A percentile compares a stretch with the other conserved stretches of the same genome.
Evolutionary conservation across 345 rosid species (phyloP).

Genomic region (Isatis tinctoria): DNA sequence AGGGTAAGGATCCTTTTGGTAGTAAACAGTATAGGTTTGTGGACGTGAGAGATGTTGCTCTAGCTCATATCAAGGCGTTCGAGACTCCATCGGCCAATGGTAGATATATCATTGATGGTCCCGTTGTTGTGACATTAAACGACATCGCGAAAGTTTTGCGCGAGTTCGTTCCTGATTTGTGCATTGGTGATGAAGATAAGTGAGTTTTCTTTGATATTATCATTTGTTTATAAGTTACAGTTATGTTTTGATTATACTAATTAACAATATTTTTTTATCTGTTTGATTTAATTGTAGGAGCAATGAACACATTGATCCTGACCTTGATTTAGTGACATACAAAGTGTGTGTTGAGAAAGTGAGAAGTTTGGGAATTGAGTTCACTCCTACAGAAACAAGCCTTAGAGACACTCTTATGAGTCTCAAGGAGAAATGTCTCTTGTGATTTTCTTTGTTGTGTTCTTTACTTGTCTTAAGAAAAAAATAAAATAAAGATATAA

Average conservation of each 20-base stretch:
- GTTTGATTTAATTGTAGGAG: not conserved
- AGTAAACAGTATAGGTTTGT: not conserved
- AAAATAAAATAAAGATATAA: not conserved
- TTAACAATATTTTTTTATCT: not conserved
- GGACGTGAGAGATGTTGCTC: conserved; percentile 6
- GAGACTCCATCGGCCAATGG: not conserved
- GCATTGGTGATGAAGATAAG: not conserved
- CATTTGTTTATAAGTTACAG: not conserved
- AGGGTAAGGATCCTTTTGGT: not conserved
- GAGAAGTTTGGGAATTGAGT: not conserved
- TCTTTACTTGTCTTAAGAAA: not conserved
- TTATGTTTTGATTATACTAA: not conserved
- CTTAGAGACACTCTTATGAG: not conserved
- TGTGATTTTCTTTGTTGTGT: not conserved
- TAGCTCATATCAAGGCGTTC: not conserved
- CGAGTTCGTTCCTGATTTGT: not conserved
- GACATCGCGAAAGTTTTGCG: not conserved
- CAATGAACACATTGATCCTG: not conserved
- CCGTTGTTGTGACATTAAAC: not conserved
- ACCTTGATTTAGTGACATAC: not conserved
- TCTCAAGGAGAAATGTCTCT: not conserved
- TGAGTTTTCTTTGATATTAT: not conserved
- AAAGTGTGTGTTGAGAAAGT: not conserved
- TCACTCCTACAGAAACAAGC: not conserved
- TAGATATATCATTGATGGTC: conserved; percentile 1